These are phyloP conservation scores for Echeveria elegans DNA, from an alignment of 164 flowering plant genomes.

Conservation along the genomic window DNA sequence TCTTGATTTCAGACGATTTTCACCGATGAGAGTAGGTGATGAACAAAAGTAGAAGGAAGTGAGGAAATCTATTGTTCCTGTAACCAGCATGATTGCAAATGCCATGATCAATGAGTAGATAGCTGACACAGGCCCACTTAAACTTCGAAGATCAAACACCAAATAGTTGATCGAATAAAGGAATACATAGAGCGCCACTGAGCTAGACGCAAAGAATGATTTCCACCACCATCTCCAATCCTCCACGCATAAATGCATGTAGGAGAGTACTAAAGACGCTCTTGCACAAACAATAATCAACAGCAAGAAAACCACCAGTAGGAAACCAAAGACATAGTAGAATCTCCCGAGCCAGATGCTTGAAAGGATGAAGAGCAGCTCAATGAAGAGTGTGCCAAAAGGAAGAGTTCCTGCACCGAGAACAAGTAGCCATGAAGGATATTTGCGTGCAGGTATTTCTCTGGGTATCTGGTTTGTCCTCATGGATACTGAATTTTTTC, in stretches of 20 bases:
- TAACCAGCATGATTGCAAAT: slow-evolving; percentile 20
- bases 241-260: slow-evolving; percentile 87
- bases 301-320: slow-evolving; percentile 61
- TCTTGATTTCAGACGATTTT: not conserved
- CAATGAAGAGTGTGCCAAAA: slow-evolving; percentile 81
- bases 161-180: slow-evolving; percentile 75
- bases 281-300: slow-evolving; percentile 43
- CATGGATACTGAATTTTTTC: slow-evolving; percentile 70
- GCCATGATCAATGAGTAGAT: slow-evolving; percentile 76
- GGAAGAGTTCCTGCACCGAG: slow-evolving; percentile 23
- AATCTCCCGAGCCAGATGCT: not conserved
- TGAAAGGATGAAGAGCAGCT: slow-evolving; percentile 42
- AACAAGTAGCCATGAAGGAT: slow-evolving; percentile 81
- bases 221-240: slow-evolving; percentile 69
- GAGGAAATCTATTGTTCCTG: not conserved
- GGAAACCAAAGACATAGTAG: slow-evolving; percentile 9
- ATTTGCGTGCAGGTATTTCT: slow-evolving; percentile 70
- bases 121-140: slow-evolving; percentile 81
- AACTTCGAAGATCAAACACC: slow-evolving; percentile 60
- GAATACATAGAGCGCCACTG: slow-evolving; percentile 79
- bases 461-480: slow-evolving; percentile 81
- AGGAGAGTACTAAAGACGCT: slow-evolving; percentile 49
- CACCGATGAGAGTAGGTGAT: not conserved
- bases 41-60: not conserved
- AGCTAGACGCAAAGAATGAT: slow-evolving; percentile 49